Conservation (phyloP, 116 monocot genomes). For the Trichopus zeylanicus region DNA sequence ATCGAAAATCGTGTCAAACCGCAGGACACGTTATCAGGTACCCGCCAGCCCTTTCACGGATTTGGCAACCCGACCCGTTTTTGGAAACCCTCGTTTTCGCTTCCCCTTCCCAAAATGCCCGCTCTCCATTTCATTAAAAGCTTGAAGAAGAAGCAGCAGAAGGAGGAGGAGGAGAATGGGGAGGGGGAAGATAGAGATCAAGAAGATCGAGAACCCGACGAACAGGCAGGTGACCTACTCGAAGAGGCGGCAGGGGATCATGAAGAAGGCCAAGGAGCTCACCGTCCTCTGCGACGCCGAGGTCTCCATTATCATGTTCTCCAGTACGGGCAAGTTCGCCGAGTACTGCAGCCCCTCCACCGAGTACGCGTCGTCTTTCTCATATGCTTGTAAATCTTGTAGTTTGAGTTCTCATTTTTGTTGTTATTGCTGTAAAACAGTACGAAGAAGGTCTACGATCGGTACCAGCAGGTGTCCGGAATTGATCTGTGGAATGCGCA, state of each 20-base stretch:
- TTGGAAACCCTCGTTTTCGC: not conserved
- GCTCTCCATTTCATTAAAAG: not conserved
- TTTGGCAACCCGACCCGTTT: slow-evolving; percentile 3
- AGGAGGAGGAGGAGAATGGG: slow-evolving; percentile 23
- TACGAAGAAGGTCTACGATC: slow-evolving; percentile 52
- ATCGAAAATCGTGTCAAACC: too few species aligned
- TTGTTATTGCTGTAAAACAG: slow-evolving; percentile 15
- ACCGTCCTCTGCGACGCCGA: slow-evolving; percentile 50
- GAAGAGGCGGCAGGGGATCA: slow-evolving; percentile 45
- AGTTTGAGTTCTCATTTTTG: not conserved
- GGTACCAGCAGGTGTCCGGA: slow-evolving; percentile 46
- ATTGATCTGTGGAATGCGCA: slow-evolving; percentile 57
- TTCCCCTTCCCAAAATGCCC: not conserved
- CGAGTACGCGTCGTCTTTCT: slow-evolving; percentile 8
- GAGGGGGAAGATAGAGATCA: slow-evolving; percentile 61
- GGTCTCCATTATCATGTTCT: slow-evolving; percentile 43
- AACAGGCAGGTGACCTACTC: slow-evolving; percentile 63
- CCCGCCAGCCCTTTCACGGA: slow-evolving; percentile 1
- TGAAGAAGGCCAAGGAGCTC: slow-evolving; percentile 58
- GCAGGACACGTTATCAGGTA: not conserved
- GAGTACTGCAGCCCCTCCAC: slow-evolving; percentile 51
- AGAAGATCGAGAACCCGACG: slow-evolving; percentile 57
- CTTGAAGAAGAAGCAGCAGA: not conserved
- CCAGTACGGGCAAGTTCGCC: slow-evolving; percentile 39
- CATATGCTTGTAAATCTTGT: not conserved